These are phyloP conservation scores for Neocatenulostroma microsporum DNA, from an alignment of 2,329 filamentous ascomycete species.

Conservation along the genomic window DNA sequence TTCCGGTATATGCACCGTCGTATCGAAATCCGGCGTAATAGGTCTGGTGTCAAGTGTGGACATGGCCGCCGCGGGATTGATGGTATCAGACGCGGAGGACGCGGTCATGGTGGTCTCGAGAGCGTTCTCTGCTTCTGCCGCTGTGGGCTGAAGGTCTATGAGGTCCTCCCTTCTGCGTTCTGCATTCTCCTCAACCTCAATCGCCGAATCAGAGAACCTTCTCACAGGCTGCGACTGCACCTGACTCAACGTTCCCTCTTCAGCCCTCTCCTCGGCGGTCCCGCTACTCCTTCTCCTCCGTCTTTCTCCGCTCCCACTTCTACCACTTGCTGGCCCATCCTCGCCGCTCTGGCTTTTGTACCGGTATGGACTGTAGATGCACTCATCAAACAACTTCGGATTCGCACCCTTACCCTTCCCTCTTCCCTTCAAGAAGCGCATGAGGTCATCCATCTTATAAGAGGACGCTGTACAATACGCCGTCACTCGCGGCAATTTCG, in stretches of 20 bases:
- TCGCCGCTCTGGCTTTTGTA: no score
- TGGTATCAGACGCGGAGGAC: slow-evolving; percentile 12
- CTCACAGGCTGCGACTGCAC: slow-evolving; percentile 43
- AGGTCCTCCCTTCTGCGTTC: slow-evolving; percentile 29
- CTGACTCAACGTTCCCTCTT: slow-evolving; percentile 16
- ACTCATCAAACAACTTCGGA: slow-evolving; percentile 93
- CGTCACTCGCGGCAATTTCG: slow-evolving; percentile 79
- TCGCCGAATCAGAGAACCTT: slow-evolving; percentile 64
- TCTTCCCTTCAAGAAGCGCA: slow-evolving; percentile 83
- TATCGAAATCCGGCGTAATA: slow-evolving; percentile 67
- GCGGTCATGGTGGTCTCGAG: no score
- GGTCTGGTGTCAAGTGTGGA: slow-evolving; percentile 10
- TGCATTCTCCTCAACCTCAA: slow-evolving; percentile 54
- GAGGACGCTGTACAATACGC: slow-evolving; percentile 93
- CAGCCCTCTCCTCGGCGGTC: slow-evolving; percentile 12
- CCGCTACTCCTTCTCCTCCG: slow-evolving; percentile 15
- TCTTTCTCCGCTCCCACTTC: slow-evolving; percentile 29
- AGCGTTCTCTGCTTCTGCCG: slow-evolving; percentile 7
- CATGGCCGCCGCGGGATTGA: no score
- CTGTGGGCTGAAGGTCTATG: slow-evolving; percentile 24
- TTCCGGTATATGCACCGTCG: slow-evolving; percentile 81
- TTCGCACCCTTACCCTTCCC: slow-evolving; percentile 68
- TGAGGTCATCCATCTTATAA: slow-evolving; percentile 81
- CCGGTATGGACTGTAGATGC: slow-evolving; percentile 89
- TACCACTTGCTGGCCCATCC: no score